Base-by-base conservation (phyloP, 139 green algal species). In the Chlorella sp. region DNA sequence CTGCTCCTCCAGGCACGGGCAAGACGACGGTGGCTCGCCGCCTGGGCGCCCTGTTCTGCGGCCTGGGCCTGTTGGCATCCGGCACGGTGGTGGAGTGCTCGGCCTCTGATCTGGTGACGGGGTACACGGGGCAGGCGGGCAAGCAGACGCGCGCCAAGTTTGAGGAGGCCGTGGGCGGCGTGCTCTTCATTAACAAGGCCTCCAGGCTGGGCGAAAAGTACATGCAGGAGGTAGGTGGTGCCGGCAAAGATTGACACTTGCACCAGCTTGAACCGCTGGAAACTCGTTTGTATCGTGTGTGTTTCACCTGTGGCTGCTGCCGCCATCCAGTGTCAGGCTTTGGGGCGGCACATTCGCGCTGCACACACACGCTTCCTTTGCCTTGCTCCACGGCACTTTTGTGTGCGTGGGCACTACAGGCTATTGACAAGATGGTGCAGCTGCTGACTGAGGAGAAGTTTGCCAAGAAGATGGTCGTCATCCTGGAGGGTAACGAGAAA, bases 121-220 rank as follows among this genome's bases (percentile, higher is more conserved):
- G 82, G 17, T 87, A 81, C 32, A 69, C 49, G 22, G 72, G 62
- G 64, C 82, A 87, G 70, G 35, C 36, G 22, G 27, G 42, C 30
- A 70, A 72, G 63, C 80, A 87, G 78, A 84, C 82, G 17, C 60
- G 77, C 24, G 70, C 79, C 69, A 32, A 84, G 31, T 84, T 87
- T 68, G 49, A 81, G 31, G 69, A 73, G 65, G 77, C 75, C 0
- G 42, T 82, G 49, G 82, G 82, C 5, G 34, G 62, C 1, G 82
- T 87, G 55, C 70, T 87, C 42, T 87, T 87, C 70, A 82, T 87
- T 31, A 78, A 87, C 72, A 78, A 87, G 70, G 82, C 82, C 3
- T 87, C 84, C 82, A 78, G 81, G 81, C n/a, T n/a, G n/a, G n/a
- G n/a, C n/a, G n/a, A n/a, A n/a, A n/a, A n/a, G 82, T 30, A 31